Conservation (phyloP, 345 rosid species). For the Bruguiera parviflora region DNA sequence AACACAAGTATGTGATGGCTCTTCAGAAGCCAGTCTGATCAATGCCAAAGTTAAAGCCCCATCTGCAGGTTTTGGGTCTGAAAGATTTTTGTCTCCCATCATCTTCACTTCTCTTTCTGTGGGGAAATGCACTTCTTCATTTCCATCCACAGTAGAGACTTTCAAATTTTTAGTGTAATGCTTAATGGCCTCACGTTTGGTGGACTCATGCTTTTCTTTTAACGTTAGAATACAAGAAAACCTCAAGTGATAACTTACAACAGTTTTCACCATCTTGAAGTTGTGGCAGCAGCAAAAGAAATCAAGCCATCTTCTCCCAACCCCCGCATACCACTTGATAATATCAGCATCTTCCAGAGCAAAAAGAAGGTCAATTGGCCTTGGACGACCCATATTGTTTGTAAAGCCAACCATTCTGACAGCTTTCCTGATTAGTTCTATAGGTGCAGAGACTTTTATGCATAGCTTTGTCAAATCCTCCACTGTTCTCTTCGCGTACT, state of each 20-base stretch:
- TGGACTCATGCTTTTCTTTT: slow-evolving; percentile 87
- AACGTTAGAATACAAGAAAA: slow-evolving; percentile 90
- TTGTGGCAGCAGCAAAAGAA: slow-evolving; percentile 94
- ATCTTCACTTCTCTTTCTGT: slow-evolving; percentile 78
- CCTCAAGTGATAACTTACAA: slow-evolving; percentile 78
- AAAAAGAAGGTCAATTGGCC: slow-evolving; percentile 62
- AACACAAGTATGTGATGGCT: slow-evolving; percentile 54
- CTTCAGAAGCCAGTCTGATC: slow-evolving; percentile 67
- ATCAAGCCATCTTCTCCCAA: slow-evolving; percentile 89
- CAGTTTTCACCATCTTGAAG: slow-evolving; percentile 69
- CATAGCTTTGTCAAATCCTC: slow-evolving; percentile 71
- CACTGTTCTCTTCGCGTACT: slow-evolving; percentile 62
- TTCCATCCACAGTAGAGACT: slow-evolving; percentile 45
- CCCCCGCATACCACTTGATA: slow-evolving; percentile 90
- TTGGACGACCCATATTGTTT: slow-evolving; percentile 86
- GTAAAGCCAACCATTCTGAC: slow-evolving; percentile 82
- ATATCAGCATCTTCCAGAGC: slow-evolving; percentile 82
- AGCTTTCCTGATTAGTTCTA: slow-evolving; percentile 76
- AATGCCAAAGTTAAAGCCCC: slow-evolving; percentile 65
- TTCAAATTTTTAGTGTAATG: slow-evolving; percentile 82
- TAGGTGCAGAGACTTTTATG: slow-evolving; percentile 78
- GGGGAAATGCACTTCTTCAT: slow-evolving; percentile 65
- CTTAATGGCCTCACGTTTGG: slow-evolving; percentile 69
- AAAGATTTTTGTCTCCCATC: slow-evolving; percentile 87
- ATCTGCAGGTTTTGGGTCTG: slow-evolving; percentile 82